Percentiles rank a stretch among this genome's conserved stretches.
phyloP scores from a whole-genome alignment of 2,329 filamentous ascomycete genomes.

The Talaromyces piceae region DNA sequence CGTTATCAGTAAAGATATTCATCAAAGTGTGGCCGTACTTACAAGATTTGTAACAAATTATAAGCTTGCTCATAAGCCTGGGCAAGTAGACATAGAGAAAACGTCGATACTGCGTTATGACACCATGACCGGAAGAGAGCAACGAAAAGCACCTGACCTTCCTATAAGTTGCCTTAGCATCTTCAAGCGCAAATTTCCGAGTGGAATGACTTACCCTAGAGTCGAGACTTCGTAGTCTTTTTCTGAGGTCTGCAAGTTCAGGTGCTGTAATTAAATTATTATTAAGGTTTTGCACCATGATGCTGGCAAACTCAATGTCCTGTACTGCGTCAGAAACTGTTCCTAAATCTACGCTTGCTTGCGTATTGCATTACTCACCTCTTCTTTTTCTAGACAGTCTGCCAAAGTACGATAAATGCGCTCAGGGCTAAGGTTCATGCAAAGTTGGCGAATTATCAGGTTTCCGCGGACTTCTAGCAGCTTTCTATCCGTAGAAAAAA shows the following conservation, averaged over 20 bases:
- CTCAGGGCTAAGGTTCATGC: slow-evolving; percentile 85
- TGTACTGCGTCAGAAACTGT: slow-evolving; percentile 18
- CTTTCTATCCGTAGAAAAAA: slow-evolving; percentile 90
- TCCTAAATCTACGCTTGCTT: neutral
- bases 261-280: slow-evolving; percentile 98
- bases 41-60: slow-evolving; percentile 93
- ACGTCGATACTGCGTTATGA: slow-evolving; percentile 95
- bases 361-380: slow-evolving; percentile 39
- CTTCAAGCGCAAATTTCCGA: neutral
- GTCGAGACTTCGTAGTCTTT: slow-evolving; percentile 82
- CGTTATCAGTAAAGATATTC: slow-evolving; percentile 19
- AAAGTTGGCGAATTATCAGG: slow-evolving; percentile 91
- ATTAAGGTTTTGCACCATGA: slow-evolving; percentile 99
- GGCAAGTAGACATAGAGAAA: slow-evolving; percentile 87
- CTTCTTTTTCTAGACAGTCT: slow-evolving; percentile 94
- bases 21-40: slow-evolving; percentile 24
- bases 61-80: slow-evolving; percentile 98
- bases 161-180: slow-evolving; percentile 42
- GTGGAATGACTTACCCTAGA: slow-evolving; percentile 54
- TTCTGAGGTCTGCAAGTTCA: slow-evolving; percentile 82
- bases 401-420: slow-evolving; percentile 92
- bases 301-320: slow-evolving; percentile 96
- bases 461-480: slow-evolving; percentile 89
- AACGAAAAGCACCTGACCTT: slow-evolving; percentile 93
- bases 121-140: slow-evolving; percentile 95